Percentiles rank a stretch among this genome's conserved stretches.
These are phyloP conservation scores for Lizonia empirigonia DNA, from an alignment of 2,329 filamentous ascomycete genomes.

Conservation along the genomic window DNA sequence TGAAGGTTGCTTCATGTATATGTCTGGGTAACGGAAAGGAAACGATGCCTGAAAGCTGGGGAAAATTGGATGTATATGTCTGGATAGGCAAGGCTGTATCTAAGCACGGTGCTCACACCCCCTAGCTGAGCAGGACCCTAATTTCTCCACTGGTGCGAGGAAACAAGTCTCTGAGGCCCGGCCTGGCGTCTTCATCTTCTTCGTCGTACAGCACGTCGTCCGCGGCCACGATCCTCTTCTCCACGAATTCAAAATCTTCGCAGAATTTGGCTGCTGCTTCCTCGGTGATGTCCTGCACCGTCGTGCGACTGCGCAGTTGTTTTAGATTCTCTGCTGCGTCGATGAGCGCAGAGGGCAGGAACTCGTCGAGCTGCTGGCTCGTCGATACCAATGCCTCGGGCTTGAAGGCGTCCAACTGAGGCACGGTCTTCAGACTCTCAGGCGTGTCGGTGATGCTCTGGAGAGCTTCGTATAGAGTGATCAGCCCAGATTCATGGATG, in stretches of 20 bases:
- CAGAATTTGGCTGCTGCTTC: conserved; percentile 85
- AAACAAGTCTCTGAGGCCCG: conserved; percentile 61
- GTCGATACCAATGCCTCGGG: conserved; percentile 66
- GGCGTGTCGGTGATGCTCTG: conserved; percentile 50
- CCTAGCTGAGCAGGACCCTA: conserved; percentile 64
- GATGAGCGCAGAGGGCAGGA: conserved; percentile 89
- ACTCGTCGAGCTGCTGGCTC: conserved; percentile 82
- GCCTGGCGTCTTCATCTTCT: conserved; percentile 45
- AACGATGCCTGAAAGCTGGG: no score
- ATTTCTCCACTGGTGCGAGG: conserved; percentile 70
- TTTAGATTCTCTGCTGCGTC: conserved; percentile 85
- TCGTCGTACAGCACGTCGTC: conserved; percentile 57
- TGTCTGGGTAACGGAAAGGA: no score
- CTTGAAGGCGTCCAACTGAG: conserved; percentile 62
- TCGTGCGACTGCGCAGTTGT: conserved; percentile 70
- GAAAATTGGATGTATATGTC: not conserved
- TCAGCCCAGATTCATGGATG: conserved; percentile 74
- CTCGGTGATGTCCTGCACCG: conserved; percentile 79
- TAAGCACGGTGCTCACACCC: not conserved
- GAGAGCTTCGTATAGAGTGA: conserved; percentile 65
- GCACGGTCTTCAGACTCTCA: conserved; percentile 61
- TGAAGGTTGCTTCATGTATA: no score
- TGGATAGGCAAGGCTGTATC: not conserved
- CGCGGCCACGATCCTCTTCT: conserved; percentile 63
- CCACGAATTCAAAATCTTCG: conserved; percentile 76